phyloP scores from a whole-genome alignment of 2,329 filamentous ascomycete genomes.

The Cercospora sojina region DNA sequence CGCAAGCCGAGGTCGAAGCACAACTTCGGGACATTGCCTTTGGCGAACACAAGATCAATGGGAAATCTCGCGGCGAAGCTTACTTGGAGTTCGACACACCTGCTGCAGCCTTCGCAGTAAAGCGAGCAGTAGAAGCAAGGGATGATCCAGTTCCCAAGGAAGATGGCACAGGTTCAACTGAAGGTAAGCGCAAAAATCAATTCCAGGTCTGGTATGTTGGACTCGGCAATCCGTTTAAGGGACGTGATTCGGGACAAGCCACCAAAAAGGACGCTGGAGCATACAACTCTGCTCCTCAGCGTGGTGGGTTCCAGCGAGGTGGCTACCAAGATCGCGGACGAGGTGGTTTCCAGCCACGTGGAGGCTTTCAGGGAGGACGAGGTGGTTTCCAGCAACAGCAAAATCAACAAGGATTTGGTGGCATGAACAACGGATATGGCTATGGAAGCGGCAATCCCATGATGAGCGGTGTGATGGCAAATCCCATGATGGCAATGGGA shows the following conservation, averaged over 20 bases:
- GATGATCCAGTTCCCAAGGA: constrained; percentile 25
- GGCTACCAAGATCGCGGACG: constrained; percentile 49
- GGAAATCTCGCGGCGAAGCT: constrained; percentile 92
- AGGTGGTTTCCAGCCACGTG: constrained; percentile 25
- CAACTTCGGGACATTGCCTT: constrained; percentile 93
- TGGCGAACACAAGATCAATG: constrained; percentile 97
- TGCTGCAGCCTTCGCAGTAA: constrained; percentile 81
- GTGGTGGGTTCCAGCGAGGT: constrained; percentile 41
- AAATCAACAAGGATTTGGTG: constrained; percentile 21
- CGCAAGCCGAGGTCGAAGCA: constrained; percentile 71
- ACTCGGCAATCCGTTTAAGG: constrained; percentile 27
- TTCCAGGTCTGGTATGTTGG: constrained; percentile 59
- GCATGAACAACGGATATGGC: constrained; percentile 28
- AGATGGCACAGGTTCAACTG: neutral
- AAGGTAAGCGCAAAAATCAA: constrained; percentile 58
- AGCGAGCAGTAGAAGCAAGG: constrained; percentile 69
- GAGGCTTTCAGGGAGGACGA: constrained; percentile 33
- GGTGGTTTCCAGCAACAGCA: constrained; percentile 32
- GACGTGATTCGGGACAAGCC: constrained; percentile 51
- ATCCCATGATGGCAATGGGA: constrained; percentile 24
- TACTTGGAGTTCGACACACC: constrained; percentile 82
- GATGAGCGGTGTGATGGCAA: constrained; percentile 18
- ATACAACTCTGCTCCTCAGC: constrained; percentile 30
- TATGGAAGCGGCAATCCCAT: constrained; percentile 15
- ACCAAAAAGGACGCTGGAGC: constrained; percentile 41